Conservation (phyloP, 345 rosid species). For the Brassica cretica region DNA sequence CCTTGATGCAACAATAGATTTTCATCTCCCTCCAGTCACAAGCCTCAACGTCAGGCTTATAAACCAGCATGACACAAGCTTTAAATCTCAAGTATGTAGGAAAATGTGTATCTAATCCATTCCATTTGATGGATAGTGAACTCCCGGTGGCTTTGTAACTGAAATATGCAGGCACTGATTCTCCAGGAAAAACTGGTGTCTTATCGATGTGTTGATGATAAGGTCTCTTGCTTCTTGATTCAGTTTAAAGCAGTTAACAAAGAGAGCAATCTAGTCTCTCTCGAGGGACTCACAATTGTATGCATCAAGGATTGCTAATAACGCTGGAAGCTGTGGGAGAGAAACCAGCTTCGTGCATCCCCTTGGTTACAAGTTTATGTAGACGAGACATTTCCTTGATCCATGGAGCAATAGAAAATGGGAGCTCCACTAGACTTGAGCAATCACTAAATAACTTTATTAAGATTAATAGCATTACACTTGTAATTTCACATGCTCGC, state of each 20-base stretch:
- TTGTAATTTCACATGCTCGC: not conserved
- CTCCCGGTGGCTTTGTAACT: not conserved
- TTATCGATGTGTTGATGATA: no score
- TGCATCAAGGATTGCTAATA: not conserved
- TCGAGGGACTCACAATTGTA: not conserved
- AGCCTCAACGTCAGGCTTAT: not conserved
- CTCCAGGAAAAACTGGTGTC: not conserved
- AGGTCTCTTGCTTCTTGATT: not conserved
- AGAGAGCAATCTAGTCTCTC: not conserved
- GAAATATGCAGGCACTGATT: not conserved
- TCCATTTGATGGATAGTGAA: not conserved
- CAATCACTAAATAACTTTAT: not conserved
- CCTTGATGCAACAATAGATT: not conserved
- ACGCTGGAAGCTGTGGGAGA: not conserved
- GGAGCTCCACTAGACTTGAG: no score
- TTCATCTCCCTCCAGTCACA: not conserved
- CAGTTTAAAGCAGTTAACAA: not conserved
- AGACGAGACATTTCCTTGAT: no score
- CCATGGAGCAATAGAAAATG: not conserved
- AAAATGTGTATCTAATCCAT: not conserved
- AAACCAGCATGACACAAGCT: not conserved
- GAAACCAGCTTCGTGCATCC: not conserved
- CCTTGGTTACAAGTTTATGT: no score
- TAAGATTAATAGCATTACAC: no score
- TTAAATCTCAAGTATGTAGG: not conserved